Conservation (phyloP, 2,329 filamentous ascomycete species). For the Hypoxylon sp. region DNA sequence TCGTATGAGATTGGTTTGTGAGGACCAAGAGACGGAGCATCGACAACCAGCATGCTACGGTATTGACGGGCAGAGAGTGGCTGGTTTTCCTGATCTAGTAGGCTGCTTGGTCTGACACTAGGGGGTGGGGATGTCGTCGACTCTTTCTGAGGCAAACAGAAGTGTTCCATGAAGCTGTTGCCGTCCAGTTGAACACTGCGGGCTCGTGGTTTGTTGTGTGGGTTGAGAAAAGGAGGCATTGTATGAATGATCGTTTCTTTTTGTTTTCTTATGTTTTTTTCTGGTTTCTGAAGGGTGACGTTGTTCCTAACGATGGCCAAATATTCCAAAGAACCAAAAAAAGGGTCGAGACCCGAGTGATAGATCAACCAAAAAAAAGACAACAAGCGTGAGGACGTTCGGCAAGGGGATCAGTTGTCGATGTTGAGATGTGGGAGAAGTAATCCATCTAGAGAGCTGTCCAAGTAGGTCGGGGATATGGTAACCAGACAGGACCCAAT, state of each 20-base stretch:
- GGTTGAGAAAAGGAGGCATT: slow-evolving; percentile 62
- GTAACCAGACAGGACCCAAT: slow-evolving; percentile 22
- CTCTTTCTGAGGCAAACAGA: slow-evolving; percentile 39
- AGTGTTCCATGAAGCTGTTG: slow-evolving; percentile 38
- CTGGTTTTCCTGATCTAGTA: slow-evolving; percentile 56
- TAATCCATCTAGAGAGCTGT: slow-evolving; percentile 31
- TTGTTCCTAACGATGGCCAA: slow-evolving; percentile 56
- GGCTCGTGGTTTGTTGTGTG: slow-evolving; percentile 62
- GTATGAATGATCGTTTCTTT: slow-evolving; percentile 54
- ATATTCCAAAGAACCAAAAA: slow-evolving; percentile 57
- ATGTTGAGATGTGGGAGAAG: slow-evolving; percentile 43
- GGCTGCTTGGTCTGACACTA: slow-evolving; percentile 56
- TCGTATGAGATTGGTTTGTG: slow-evolving; percentile 63
- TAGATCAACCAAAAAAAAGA: slow-evolving; percentile 63
- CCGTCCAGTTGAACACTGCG: slow-evolving; percentile 66
- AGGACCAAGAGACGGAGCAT: slow-evolving; percentile 63
- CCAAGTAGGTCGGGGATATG: slow-evolving; percentile 29
- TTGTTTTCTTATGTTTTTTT: slow-evolving; percentile 45
- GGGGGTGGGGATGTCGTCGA: slow-evolving; percentile 50
- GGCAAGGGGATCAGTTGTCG: slow-evolving; percentile 47
- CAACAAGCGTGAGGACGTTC: slow-evolving; percentile 50
- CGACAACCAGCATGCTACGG: slow-evolving; percentile 70
- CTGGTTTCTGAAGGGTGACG: slow-evolving; percentile 47
- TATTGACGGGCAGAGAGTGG: slow-evolving; percentile 57
- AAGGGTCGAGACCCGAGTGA: slow-evolving; percentile 59